A percentile compares a stretch with the other conserved stretches of the same genome.
phyloP scores from a whole-genome alignment of 164 flowering plant genomes.

The Piper longum region DNA sequence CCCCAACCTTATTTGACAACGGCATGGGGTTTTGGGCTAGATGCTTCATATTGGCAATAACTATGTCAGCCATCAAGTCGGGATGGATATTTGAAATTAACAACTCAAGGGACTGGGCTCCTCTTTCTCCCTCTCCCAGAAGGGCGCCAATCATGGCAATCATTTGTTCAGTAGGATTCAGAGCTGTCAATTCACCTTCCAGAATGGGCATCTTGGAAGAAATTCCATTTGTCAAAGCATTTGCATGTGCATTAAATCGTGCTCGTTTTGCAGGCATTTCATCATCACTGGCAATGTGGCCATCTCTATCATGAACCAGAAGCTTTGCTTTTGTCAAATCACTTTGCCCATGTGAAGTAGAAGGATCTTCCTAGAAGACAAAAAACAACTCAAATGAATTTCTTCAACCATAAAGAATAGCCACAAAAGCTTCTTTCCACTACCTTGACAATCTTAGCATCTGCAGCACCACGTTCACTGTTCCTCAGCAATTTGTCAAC shows the following conservation, averaged over 20 bases:
- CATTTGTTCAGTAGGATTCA: conserved; percentile 84
- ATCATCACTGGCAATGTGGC: not conserved
- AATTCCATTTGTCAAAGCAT: conserved; percentile 35
- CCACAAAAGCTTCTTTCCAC: conserved; percentile 2
- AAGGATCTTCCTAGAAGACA: conserved; percentile 51
- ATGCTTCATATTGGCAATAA: conserved; percentile 86
- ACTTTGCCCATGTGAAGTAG: conserved; percentile 19
- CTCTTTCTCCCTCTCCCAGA: conserved; percentile 93
- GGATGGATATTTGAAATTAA: conserved; percentile 81
- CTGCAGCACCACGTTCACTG: conserved; percentile 62
- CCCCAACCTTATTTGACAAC: conserved; percentile 32
- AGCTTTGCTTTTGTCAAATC: conserved; percentile 10
- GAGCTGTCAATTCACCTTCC: conserved; percentile 26
- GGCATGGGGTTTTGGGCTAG: conserved; percentile 59
- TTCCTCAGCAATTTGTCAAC: conserved; percentile 67
- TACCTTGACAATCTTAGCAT: conserved; percentile 53
- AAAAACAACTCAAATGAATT: not conserved
- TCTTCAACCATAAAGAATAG: not conserved
- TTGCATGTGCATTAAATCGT: conserved; percentile 34
- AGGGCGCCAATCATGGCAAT: conserved; percentile 92
- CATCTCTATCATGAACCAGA: too few species aligned
- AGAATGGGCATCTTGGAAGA: conserved; percentile 30
- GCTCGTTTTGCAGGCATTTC: conserved; percentile 44
- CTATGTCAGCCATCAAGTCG: conserved; percentile 92
- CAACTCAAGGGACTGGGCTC: conserved; percentile 80